These are phyloP conservation scores for Didymella lethalis DNA, from an alignment of 2,329 filamentous ascomycete genomes.

Conservation along the genomic window DNA sequence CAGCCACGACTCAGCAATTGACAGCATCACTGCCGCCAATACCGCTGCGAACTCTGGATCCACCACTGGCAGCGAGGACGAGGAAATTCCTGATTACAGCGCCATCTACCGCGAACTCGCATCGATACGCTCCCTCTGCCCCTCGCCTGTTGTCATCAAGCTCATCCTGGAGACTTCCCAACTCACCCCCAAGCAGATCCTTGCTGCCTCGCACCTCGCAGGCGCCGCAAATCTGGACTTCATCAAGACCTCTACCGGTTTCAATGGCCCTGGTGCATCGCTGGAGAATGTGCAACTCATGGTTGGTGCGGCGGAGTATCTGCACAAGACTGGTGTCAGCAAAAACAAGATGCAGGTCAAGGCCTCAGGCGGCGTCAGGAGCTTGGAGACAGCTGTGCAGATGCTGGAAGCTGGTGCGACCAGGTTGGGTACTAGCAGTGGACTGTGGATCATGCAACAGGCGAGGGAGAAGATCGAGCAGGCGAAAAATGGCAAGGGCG, in stretches of 20 bases:
- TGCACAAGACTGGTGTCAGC: slow-evolving; percentile 46
- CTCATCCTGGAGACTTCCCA: slow-evolving; percentile 68
- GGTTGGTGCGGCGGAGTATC: slow-evolving; percentile 57
- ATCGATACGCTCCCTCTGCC: slow-evolving; percentile 59
- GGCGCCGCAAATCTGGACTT: slow-evolving; percentile 64
- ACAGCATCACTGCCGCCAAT: slow-evolving; percentile 47
- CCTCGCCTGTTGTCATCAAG: slow-evolving; percentile 57
- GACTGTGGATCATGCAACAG: slow-evolving; percentile 64
- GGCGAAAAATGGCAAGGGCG: slow-evolving; percentile 32
- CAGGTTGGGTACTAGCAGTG: slow-evolving; percentile 64
- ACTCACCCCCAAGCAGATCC: slow-evolving; percentile 58
- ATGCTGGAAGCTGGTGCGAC: slow-evolving; percentile 66
- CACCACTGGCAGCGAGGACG: slow-evolving; percentile 26
- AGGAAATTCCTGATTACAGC: slow-evolving; percentile 52
- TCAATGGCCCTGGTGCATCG: slow-evolving; percentile 63
- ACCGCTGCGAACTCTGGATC: slow-evolving; percentile 36
- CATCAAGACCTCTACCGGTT: slow-evolving; percentile 69
- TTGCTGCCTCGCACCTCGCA: slow-evolving; percentile 62
- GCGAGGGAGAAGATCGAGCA: slow-evolving; percentile 36
- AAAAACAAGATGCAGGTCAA: slow-evolving; percentile 60
- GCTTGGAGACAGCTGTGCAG: slow-evolving; percentile 58
- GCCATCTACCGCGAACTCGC: slow-evolving; percentile 62
- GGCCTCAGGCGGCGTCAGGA: slow-evolving; percentile 65
- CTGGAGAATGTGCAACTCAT: slow-evolving; percentile 63
- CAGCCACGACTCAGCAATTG: slow-evolving; percentile 41